Percentiles rank a stretch among this genome's conserved stretches.
Conservation (phyloP, 257 asterid genomes). For the Orobanche coerulescens region DNA sequence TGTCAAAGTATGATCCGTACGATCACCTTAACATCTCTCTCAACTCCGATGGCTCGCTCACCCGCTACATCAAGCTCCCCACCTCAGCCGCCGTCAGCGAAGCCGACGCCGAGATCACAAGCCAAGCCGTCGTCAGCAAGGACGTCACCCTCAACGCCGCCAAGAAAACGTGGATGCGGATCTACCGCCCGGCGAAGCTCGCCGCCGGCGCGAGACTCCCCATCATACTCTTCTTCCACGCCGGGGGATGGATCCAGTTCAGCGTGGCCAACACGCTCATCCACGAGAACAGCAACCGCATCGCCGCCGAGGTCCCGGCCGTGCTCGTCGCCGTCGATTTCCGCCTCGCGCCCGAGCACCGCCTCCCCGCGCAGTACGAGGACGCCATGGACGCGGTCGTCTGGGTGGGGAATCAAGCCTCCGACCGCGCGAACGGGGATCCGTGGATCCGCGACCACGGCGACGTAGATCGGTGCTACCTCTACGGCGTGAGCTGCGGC, state of each 20-base stretch:
- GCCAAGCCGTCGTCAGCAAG: constrained; percentile 58
- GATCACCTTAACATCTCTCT: constrained; percentile 47
- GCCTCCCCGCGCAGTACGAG: constrained; percentile 82
- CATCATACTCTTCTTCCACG: constrained; percentile 52
- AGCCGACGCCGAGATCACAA: background rate
- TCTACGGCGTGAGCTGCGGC: constrained; percentile 68
- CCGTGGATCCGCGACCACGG: constrained; percentile 58
- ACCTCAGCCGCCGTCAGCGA: constrained; percentile 53
- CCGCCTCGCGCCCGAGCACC: constrained; percentile 77
- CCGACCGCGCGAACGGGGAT: constrained; percentile 35
- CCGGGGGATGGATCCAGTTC: constrained; percentile 62
- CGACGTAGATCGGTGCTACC: constrained; percentile 62
- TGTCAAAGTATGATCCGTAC: constrained; percentile 78
- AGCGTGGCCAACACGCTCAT: constrained; percentile 30
- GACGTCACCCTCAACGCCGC: constrained; percentile 49
- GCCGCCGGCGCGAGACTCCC: constrained; percentile 62
- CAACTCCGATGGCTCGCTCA: constrained; percentile 62
- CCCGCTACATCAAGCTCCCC: constrained; percentile 59
- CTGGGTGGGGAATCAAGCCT: constrained; percentile 55
- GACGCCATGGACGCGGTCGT: constrained; percentile 59
- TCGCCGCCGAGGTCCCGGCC: constrained; percentile 48
- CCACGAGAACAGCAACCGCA: constrained; percentile 49
- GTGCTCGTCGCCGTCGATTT: constrained; percentile 55
- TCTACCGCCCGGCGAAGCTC: constrained; percentile 60
- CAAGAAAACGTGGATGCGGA: constrained; percentile 64